Conservation (phyloP, 306 rosid species). For the Hippophae rhamnoides region DNA sequence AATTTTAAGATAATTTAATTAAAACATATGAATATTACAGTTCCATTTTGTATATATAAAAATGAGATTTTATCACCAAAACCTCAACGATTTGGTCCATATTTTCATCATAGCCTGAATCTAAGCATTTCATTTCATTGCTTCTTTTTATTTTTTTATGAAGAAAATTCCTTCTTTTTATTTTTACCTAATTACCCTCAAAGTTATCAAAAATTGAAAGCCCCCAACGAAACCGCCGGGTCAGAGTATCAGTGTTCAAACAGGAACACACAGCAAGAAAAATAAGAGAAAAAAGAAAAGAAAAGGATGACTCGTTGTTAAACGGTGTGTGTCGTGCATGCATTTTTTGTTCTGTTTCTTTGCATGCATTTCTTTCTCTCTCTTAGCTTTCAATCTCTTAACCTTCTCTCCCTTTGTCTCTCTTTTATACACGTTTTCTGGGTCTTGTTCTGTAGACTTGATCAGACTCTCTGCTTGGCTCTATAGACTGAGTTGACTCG, state of each 20-base stretch:
- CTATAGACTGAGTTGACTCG: slow-evolving; percentile 23
- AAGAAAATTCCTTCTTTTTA: no score
- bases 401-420: slow-evolving; percentile 17
- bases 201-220: neutral
- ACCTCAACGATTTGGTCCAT: no score
- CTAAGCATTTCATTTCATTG: no score
- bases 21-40: no score
- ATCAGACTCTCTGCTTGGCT: slow-evolving; percentile 24
- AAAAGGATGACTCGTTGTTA: slow-evolving; percentile 27
- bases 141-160: no score
- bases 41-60: no score
- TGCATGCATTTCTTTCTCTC: slow-evolving; percentile 62
- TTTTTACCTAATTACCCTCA: no score
- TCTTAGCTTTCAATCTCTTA: slow-evolving; percentile 8
- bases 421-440: slow-evolving; percentile 33
- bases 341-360: slow-evolving; percentile 79
- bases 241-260: slow-evolving; percentile 21
- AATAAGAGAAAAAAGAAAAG: slow-evolving; percentile 4
- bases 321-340: slow-evolving; percentile 96
- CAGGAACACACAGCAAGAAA: neutral
- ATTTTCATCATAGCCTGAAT: no score
- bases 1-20: no score
- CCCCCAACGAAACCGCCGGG: slow-evolving; percentile 20
- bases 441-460: slow-evolving; percentile 21
- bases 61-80: no score